Conservation (phyloP, 2,329 filamentous ascomycete genomes). For the Boeremia exigua region DNA sequence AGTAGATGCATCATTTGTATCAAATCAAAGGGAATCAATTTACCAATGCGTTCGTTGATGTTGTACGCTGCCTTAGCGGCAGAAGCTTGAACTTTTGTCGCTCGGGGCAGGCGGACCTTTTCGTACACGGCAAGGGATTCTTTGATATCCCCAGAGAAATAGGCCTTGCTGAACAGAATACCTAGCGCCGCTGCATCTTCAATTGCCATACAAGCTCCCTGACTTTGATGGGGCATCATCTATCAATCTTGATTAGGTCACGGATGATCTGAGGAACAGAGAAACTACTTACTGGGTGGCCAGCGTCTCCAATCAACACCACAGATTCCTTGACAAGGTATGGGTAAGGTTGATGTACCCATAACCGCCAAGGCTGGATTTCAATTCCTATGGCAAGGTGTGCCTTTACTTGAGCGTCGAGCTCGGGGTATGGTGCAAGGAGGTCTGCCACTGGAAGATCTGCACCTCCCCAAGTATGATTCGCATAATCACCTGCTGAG, state of each 20-base stretch:
- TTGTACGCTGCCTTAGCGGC: slow-evolving; percentile 46
- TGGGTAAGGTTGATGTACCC: slow-evolving; percentile 67
- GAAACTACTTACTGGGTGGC: slow-evolving; percentile 59
- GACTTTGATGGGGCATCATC: slow-evolving; percentile 73
- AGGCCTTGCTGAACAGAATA: slow-evolving; percentile 61
- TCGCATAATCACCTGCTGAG: slow-evolving; percentile 64
- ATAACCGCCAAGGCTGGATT: slow-evolving; percentile 69
- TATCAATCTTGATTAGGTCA: slow-evolving; percentile 13
- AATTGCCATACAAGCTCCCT: slow-evolving; percentile 72
- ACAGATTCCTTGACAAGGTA: slow-evolving; percentile 60
- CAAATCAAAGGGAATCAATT: neutral
- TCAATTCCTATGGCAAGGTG: slow-evolving; percentile 68
- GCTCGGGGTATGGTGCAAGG: slow-evolving; percentile 64
- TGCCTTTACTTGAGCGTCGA: slow-evolving; percentile 63
- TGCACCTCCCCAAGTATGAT: slow-evolving; percentile 63
- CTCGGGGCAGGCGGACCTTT: slow-evolving; percentile 43
- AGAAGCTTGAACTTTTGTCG: slow-evolving; percentile 47
- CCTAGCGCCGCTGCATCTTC: slow-evolving; percentile 69
- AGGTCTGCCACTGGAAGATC: slow-evolving; percentile 64
- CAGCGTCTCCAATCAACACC: slow-evolving; percentile 70
- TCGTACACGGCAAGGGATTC: slow-evolving; percentile 45
- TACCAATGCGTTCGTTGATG: slow-evolving; percentile 42
- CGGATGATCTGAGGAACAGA: neutral
- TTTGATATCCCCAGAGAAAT: slow-evolving; percentile 48
- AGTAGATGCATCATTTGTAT: neutral